A percentile compares a stretch with the other conserved stretches of the same genome.
Conservation (phyloP, 2,329 filamentous ascomycete species). For the Stagonosporopsis cucurbitacearum region DNA sequence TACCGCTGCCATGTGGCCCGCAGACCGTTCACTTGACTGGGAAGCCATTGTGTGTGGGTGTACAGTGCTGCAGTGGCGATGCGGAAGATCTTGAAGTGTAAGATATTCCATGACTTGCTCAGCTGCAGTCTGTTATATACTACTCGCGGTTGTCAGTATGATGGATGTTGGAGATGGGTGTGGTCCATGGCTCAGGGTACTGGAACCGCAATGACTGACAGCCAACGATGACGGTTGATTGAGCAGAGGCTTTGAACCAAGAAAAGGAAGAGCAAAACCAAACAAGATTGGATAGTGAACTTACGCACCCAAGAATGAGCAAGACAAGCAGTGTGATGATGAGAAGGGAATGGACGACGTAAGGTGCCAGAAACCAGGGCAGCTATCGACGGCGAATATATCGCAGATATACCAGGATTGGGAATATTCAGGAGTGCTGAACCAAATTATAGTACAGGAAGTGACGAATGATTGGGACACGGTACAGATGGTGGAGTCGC, state of each 20-base stretch:
- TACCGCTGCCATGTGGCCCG: conserved; percentile 41
- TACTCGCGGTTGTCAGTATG: conserved; percentile 5
- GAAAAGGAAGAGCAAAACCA: neutral
- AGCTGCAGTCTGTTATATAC: conserved; percentile 17
- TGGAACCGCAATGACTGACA: neutral
- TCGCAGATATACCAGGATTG: conserved; percentile 17
- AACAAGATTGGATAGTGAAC: neutral
- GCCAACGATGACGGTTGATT: neutral
- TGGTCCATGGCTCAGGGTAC: conserved; percentile 8
- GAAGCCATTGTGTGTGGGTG: conserved; percentile 40
- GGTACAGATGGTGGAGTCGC: conserved; percentile 16
- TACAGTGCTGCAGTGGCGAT: conserved; percentile 38
- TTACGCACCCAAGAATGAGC: conserved; percentile 1
- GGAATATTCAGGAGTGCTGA: neutral
- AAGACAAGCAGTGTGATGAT: neutral
- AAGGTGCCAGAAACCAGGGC: conserved; percentile 12
- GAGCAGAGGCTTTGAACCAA: neutral
- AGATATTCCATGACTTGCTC: conserved; percentile 45
- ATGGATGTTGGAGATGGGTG: neutral
- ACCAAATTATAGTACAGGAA: conserved; percentile 20
- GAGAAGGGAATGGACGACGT: neutral
- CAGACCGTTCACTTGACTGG: conserved; percentile 31
- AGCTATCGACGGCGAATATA: conserved; percentile 18
- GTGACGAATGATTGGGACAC: neutral
- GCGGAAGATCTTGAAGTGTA: conserved; percentile 48